A percentile compares a stretch with the other conserved stretches of the same genome.
phyloP scores from a whole-genome alignment of 192 early-diverging fungal genomes.

The Chytriomyces confervae region DNA sequence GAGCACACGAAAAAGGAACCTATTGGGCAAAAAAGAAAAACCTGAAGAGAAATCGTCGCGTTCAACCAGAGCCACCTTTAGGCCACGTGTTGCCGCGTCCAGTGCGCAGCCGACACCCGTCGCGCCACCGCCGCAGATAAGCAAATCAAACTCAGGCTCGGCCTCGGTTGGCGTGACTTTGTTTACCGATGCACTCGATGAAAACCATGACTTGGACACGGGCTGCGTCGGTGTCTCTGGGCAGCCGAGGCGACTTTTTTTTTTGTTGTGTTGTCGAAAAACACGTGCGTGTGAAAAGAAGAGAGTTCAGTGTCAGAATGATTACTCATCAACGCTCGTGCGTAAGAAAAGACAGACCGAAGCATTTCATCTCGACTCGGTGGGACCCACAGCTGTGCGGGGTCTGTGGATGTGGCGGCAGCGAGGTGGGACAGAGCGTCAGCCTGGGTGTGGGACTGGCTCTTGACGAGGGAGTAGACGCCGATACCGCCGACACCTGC shows the following conservation, averaged over 20 bases:
- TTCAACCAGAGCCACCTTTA: slow-evolving; percentile 93
- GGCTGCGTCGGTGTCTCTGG: not conserved
- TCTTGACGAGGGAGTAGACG: not conserved
- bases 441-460: not conserved
- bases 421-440: not conserved
- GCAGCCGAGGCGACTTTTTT: not conserved
- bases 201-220: too few species aligned
- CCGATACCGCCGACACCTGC: not conserved
- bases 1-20: too few species aligned
- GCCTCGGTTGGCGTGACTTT: not conserved
- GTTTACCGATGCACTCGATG: not conserved
- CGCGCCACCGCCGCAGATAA: slow-evolving; percentile 95
- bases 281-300: not conserved
- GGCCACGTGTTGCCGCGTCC: slow-evolving; percentile 91
- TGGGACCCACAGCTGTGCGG: not conserved
- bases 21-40: slow-evolving; percentile 34
- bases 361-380: not conserved
- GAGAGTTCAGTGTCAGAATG: not conserved
- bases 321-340: not conserved
- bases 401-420: not conserved
- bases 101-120: slow-evolving; percentile 90
- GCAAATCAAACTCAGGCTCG: slow-evolving; percentile 72
- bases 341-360: not conserved
- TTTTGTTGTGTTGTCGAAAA: not conserved
- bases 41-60: slow-evolving; percentile 92